Evolutionary conservation across 441 rosid genomes (phyloP).

Genomic region (Euphorbia schlechtendalii): DNA sequence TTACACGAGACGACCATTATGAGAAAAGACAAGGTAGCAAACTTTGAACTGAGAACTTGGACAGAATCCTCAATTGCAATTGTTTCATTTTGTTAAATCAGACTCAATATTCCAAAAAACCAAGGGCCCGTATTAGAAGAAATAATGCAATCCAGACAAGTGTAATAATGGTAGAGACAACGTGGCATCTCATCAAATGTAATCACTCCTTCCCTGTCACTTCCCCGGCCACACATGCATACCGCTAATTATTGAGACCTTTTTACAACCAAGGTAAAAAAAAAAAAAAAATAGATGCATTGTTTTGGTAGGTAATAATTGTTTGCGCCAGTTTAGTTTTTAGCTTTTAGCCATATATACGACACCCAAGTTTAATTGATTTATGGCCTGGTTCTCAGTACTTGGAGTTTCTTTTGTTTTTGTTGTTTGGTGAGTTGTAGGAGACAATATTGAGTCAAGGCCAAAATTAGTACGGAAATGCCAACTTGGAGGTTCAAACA

Average conservation of each 20-base stretch:
- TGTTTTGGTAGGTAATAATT: neutral
- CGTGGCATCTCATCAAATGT: slow-evolving; percentile 10
- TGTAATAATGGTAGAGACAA: neutral
- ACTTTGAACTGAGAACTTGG: slow-evolving; percentile 1
- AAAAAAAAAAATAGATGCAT: neutral
- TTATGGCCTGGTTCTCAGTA: neutral
- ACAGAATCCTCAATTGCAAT: neutral
- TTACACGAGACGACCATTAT: neutral
- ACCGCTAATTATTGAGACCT: no score
- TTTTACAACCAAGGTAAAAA: neutral
- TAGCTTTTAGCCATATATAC: neutral
- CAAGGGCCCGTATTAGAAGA: neutral
- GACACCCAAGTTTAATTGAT: neutral
- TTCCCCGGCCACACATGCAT: neutral
- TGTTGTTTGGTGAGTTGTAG: no score
- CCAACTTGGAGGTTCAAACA: no score
- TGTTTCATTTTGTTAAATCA: neutral
- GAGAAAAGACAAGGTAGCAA: neutral
- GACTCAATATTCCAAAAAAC: neutral
- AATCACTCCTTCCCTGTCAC: neutral
- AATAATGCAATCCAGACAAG: slow-evolving; percentile 7
- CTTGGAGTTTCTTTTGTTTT: neutral
- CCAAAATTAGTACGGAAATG: no score
- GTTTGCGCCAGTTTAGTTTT: neutral
- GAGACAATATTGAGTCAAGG: no score